Conservation (phyloP, 176 grass and related monocot species). For the Saccharum officinarum region DNA sequence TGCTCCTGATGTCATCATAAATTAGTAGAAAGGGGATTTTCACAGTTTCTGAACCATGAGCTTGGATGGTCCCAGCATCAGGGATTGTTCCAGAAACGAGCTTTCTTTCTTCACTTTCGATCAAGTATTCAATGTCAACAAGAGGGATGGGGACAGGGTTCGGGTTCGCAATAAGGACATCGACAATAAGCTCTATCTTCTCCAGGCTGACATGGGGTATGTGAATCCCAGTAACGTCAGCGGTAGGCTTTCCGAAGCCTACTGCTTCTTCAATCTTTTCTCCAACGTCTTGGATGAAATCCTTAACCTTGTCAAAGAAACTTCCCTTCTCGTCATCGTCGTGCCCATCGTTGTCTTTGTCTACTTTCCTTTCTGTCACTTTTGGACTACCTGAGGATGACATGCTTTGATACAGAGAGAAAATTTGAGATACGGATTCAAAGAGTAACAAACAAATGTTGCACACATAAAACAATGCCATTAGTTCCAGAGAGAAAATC, state of each 20-base stretch:
- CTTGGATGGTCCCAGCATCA: conserved; percentile 72
- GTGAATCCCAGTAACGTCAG: conserved; percentile 52
- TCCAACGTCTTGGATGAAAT: conserved; percentile 69
- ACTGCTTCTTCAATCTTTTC: conserved; percentile 72
- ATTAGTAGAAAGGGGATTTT: conserved; percentile 59
- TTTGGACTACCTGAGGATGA: conserved; percentile 49
- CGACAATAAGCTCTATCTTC: conserved; percentile 56
- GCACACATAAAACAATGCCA: background rate
- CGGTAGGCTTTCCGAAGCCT: conserved; percentile 59
- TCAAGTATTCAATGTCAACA: conserved; percentile 60
- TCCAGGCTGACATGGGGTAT: conserved; percentile 63
- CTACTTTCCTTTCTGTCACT: conserved; percentile 34
- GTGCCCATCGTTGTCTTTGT: conserved; percentile 20
- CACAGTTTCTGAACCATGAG: conserved; percentile 63
- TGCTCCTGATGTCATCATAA: conserved; percentile 65
- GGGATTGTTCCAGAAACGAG: conserved; percentile 70
- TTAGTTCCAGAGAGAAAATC: background rate
- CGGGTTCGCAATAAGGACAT: conserved; percentile 54
- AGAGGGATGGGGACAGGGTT: conserved; percentile 77
- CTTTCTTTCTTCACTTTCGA: conserved; percentile 67
- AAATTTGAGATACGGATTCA: background rate
- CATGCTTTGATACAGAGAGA: conserved; percentile 22
- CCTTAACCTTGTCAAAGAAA: conserved; percentile 75
- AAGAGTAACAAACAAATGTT: background rate
- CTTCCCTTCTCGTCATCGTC: conserved; percentile 34